Evolutionary conservation across 345 rosid genomes (phyloP).

Genomic region (Erodium maritimum): DNA sequence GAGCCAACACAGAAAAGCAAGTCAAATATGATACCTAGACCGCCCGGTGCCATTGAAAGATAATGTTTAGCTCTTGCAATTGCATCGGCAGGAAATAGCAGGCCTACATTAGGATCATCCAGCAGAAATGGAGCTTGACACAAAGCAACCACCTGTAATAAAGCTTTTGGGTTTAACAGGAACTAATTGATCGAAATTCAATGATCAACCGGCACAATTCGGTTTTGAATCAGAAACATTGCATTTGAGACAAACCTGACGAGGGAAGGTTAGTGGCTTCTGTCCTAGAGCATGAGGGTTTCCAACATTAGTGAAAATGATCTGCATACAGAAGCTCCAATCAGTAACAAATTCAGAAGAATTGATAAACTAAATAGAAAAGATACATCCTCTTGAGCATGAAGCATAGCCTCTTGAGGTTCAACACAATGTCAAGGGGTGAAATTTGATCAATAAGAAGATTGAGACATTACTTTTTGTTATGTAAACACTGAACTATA

Average conservation of each 20-base stretch:
- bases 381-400: too few species aligned
- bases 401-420: too few species aligned
- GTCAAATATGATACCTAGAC: slow-evolving; percentile 52
- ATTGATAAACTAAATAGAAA: background rate
- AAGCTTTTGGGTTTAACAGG: slow-evolving; percentile 13
- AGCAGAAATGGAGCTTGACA: slow-evolving; percentile 98
- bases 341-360: slow-evolving; percentile 4
- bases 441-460: background rate
- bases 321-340: slow-evolving; percentile 31
- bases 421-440: background rate
- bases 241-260: slow-evolving; percentile 41
- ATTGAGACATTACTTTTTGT: background rate
- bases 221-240: background rate
- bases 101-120: slow-evolving; percentile 89
- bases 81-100: slow-evolving; percentile 89
- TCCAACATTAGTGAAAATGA: slow-evolving; percentile 96
- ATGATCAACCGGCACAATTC: slow-evolving; percentile 3
- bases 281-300: slow-evolving; percentile 99
- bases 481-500: background rate
- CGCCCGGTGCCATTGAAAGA: slow-evolving; percentile 71
- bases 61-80: slow-evolving; percentile 93
- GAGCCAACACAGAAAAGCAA: background rate
- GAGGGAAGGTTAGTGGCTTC: slow-evolving; percentile 89
- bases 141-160: slow-evolving; percentile 76
- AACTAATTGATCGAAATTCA: slow-evolving; percentile 4